Evolutionary conservation across 176 grass and related monocot species (phyloP), one percentile per base, ranked within the genome.

Genomic region (Paspalum vaginatum): DNA sequence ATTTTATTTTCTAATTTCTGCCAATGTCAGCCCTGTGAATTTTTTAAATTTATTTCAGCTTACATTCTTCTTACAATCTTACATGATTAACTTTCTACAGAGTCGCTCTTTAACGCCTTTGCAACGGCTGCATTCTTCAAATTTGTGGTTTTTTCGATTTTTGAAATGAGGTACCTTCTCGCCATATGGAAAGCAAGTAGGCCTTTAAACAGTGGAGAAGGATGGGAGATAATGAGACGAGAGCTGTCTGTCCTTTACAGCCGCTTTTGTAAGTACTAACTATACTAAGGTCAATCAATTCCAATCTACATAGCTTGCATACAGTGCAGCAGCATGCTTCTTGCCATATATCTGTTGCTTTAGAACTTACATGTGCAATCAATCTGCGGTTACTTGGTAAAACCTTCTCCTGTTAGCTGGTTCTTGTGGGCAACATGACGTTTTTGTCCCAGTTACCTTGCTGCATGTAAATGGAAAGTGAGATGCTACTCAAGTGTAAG

Each of bases 41-140:
- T 74, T 10, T 26, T n/a, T n/a, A n/a, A 20, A 39, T 40, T 18
- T 71, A 51, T 58, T 20, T 20, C 60, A 46, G 9, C 51, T 76
- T 40, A 74, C 46, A 68, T 41, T 60, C 73, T 66, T 15, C 60
- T 56, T 70, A 43, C 58, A 61, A 61, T 15, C 60, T 56, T 70
- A 43, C 58, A 61, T 61, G 46, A 74, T 40, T 58, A 58, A 76
- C 37, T 87, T 79, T 71, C 24, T 91, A 41, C 88, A 99, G 97
- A 99, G 77, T 99, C 97, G 16, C 92, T 99, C 60, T 99, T 99
- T 77, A 99, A 99, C n/a, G 97, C 97, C 82, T 99, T 96, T 32
- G 97, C 92, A 45, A 99, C 97, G 17, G 97, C 97, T 20, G 97
- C 97, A 32, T 99, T 99, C 83, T 99, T 99, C 87, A 99, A 99